Evolutionary conservation across 2,329 filamentous ascomycete genomes (phyloP).

Genomic region (Aspergillus sp.): DNA sequence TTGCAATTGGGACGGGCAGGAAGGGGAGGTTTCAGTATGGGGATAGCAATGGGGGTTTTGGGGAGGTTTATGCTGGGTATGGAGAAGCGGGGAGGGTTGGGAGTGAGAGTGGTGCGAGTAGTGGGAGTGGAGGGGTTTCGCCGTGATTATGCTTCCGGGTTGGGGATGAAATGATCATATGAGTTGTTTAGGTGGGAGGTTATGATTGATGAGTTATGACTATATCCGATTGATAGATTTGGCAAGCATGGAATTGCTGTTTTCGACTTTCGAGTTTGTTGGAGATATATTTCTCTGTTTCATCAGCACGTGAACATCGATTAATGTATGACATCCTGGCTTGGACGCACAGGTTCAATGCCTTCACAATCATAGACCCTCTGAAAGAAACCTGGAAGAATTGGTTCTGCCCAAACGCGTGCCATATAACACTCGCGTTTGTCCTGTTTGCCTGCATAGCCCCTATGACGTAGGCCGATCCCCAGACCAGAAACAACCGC

Average conservation of each 20-base stretch:
- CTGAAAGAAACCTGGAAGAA: too few relatives aligned
- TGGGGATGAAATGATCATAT: not conserved
- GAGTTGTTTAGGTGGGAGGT: not conserved
- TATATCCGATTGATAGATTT: not conserved
- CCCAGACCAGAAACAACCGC: not conserved
- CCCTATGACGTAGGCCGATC: not conserved
- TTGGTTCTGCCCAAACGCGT: too few relatives aligned
- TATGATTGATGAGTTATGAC: not conserved
- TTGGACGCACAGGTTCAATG: too few relatives aligned
- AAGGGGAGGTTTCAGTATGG: constrained; percentile 41
- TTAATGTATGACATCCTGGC: too few relatives aligned
- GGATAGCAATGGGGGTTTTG: constrained; percentile 43
- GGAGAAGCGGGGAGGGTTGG: constrained; percentile 26
- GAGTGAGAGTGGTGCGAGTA: constrained; percentile 50
- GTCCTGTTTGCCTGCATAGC: not conserved
- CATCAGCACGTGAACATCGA: too few relatives aligned
- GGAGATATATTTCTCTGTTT: too few relatives aligned
- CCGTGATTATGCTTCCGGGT: not conserved
- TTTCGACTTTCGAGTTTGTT: too few relatives aligned
- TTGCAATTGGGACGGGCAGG: constrained; percentile 57
- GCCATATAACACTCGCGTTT: not conserved
- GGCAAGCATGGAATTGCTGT: too few relatives aligned
- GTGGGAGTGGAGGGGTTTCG: constrained; percentile 26
- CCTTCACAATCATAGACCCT: too few relatives aligned
- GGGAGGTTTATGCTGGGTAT: constrained; percentile 24